Percentiles rank a stretch among this genome's conserved stretches.
These are phyloP conservation scores for Halenospora varia DNA, from an alignment of 495 filamentous ascomycete genomes.

Conservation along the genomic window DNA sequence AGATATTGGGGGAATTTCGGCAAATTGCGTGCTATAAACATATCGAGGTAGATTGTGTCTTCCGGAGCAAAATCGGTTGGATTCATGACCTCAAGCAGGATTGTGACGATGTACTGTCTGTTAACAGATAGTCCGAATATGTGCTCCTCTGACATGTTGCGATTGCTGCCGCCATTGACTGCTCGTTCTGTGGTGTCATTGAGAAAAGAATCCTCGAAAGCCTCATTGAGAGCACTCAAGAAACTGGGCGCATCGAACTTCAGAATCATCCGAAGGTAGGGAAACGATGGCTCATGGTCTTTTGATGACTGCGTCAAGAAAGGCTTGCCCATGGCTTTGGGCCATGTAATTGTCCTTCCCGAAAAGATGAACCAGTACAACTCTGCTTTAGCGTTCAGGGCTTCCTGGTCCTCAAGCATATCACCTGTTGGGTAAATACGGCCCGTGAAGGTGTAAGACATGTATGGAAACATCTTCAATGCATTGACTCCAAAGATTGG, in stretches of 20 bases:
- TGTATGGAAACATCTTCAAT: conserved; percentile 90
- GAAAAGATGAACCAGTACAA: conserved; percentile 93
- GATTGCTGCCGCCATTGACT: conserved; percentile 44
- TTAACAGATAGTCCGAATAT: conserved; percentile 72
- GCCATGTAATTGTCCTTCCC: conserved; percentile 65
- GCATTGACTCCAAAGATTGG: conserved; percentile 59
- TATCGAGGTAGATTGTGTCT: conserved; percentile 91
- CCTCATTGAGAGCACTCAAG: conserved; percentile 93
- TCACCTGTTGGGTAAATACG: conserved; percentile 87
- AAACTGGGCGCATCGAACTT: conserved; percentile 88
- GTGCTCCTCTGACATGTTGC: conserved; percentile 54
- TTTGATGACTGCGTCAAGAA: conserved; percentile 48
- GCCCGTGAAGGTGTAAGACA: conserved; percentile 89
- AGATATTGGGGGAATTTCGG: conserved; percentile 97
- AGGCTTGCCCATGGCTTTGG: conserved; percentile 47
- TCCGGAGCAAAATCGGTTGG: conserved; percentile 63
- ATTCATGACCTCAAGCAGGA: conserved; percentile 85
- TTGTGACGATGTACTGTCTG: conserved; percentile 84
- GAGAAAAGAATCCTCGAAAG: conserved; percentile 91
- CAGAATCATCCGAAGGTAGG: conserved; percentile 77
- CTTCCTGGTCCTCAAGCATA: conserved; percentile 60
- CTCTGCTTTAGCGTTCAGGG: conserved; percentile 73
- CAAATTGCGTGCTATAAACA: conserved; percentile 95
- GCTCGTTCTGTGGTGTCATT: conserved; percentile 66
- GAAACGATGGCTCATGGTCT: conserved; percentile 62